Evolutionary conservation across 2,329 filamentous ascomycete genomes (phyloP).

Genomic region (Aspergillus terreus): DNA sequence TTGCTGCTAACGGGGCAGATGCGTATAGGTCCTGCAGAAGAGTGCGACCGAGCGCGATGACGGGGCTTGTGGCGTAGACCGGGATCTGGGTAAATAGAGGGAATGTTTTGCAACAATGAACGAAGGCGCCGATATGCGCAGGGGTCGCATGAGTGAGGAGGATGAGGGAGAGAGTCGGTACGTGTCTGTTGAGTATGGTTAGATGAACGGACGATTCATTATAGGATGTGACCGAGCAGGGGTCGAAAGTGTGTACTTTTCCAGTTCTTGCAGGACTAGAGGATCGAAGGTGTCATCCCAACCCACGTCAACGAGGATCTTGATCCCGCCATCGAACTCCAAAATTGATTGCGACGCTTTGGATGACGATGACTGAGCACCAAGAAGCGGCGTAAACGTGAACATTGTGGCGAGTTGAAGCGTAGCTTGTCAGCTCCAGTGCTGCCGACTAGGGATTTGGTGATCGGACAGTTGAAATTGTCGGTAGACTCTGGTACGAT

Average conservation of each 20-base stretch:
- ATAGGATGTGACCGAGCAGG: conserved; percentile 9
- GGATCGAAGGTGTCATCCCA: conserved; percentile 93
- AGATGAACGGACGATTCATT: background rate
- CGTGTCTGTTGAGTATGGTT: conserved; percentile 56
- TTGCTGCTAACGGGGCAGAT: conserved; percentile 82
- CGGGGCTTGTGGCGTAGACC: conserved; percentile 88
- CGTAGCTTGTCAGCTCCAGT: conserved; percentile 7
- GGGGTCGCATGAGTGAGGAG: conserved; percentile 92
- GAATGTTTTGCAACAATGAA: conserved; percentile 95
- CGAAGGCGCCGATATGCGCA: conserved; percentile 87
- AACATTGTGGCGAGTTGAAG: conserved; percentile 63
- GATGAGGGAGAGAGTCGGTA: conserved; percentile 86
- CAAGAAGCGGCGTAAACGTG: conserved; percentile 87
- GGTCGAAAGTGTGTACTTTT: conserved; percentile 62
- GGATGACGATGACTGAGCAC: conserved; percentile 76
- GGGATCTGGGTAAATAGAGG: conserved; percentile 88
- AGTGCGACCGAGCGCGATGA: conserved; percentile 88
- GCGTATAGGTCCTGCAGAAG: conserved; percentile 88
- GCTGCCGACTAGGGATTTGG: conserved; percentile 9
- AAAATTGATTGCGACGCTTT: conserved; percentile 90
- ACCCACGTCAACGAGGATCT: conserved; percentile 88
- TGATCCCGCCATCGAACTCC: conserved; percentile 94
- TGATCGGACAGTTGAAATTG: conserved; percentile 4
- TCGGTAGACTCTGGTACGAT: background rate
- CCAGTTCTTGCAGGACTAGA: conserved; percentile 77